Conservation (phyloP, 176 grass and related monocot genomes). For the Poa annua region DNA sequence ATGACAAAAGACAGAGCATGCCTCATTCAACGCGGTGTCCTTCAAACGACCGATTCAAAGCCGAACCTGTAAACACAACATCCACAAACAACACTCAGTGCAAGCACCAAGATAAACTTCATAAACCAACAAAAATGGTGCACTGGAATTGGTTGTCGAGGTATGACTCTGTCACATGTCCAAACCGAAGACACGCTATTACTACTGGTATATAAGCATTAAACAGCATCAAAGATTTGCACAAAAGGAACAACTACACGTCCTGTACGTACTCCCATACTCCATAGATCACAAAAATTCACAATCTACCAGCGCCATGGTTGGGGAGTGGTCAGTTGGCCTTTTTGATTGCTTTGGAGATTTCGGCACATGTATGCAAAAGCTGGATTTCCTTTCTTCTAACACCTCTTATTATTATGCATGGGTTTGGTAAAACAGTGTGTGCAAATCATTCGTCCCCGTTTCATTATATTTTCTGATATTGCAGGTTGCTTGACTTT, state of each 20-base stretch:
- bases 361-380: slow-evolving; percentile 42
- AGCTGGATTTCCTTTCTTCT: background rate
- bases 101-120: background rate
- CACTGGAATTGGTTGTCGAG: background rate
- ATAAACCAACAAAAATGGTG: background rate
- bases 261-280: too few relatives aligned
- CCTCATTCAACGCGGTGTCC: background rate
- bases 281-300: background rate
- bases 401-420: background rate
- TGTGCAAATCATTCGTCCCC: background rate
- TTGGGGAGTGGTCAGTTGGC: slow-evolving; percentile 53
- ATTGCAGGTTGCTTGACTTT: slow-evolving; percentile 61
- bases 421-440: background rate
- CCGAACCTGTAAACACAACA: slow-evolving; percentile 6
- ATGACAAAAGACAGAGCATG: slow-evolving; percentile 27
- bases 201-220: slow-evolving; percentile 22
- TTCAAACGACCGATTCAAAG: slow-evolving; percentile 27
- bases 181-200: background rate
- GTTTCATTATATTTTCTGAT: background rate
- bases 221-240: background rate
- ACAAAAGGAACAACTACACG: too few relatives aligned
- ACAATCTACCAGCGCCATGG: slow-evolving; percentile 24
- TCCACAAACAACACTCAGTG: background rate
- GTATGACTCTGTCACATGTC: background rate
- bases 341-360: slow-evolving; percentile 56